Percentiles rank a stretch among this genome's conserved stretches.
Conservation (phyloP, 2,329 filamentous ascomycete genomes). For the Talaromyces sp. region DNA sequence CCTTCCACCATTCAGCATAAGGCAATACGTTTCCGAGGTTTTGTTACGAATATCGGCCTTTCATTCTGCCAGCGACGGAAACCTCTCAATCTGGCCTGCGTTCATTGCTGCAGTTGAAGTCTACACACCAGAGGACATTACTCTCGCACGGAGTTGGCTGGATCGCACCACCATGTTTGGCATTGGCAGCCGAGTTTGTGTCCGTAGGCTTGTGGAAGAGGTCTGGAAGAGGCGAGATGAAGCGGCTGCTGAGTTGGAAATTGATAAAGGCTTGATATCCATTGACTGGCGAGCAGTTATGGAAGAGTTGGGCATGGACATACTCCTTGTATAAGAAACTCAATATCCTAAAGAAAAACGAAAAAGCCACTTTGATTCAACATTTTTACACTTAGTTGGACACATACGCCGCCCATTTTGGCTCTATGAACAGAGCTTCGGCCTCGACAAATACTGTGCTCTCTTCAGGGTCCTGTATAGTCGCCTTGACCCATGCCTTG, state of each 20-base stretch:
- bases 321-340: neutral
- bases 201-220: neutral
- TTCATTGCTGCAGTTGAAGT: slow-evolving; percentile 19
- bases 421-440: slow-evolving; percentile 1
- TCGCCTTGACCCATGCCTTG: slow-evolving; percentile 1
- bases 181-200: slow-evolving; percentile 1
- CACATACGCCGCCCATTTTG: neutral
- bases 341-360: neutral
- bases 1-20: slow-evolving; percentile 13
- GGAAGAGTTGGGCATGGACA: slow-evolving; percentile 3
- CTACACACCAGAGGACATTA: slow-evolving; percentile 12
- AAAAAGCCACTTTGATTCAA: neutral
- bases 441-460: neutral
- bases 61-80: slow-evolving; percentile 10
- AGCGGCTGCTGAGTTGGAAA: neutral
- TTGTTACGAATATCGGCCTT: slow-evolving; percentile 13
- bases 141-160: neutral
- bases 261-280: slow-evolving; percentile 2
- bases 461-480: neutral
- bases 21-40: slow-evolving; percentile 11
- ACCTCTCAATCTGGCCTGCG: slow-evolving; percentile 18
- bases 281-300: slow-evolving; percentile 2
- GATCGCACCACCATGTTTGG: neutral
- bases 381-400: neutral
- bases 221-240: neutral